Base-by-base conservation (phyloP, 352 stramenopile genomes). In the Phytopythium boreale region DNA sequence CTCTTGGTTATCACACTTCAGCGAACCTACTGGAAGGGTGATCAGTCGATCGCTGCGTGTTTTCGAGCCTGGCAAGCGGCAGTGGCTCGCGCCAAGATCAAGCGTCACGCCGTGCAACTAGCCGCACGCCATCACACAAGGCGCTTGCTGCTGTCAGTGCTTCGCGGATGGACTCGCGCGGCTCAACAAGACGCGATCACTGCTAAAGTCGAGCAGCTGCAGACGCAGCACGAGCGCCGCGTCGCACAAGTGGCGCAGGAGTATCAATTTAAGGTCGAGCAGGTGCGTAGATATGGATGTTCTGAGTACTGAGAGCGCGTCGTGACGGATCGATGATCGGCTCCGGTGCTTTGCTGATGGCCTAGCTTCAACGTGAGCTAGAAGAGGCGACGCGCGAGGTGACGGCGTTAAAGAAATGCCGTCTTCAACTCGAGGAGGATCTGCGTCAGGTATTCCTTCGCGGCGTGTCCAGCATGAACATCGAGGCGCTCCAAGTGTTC, bases 391-490 rank as follows among this genome's bases (percentile, higher is more conserved):
- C 70, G 66, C 55, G 52, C 6, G 68, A 74, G 44, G 59, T 80
- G 34, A 44, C 69, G 0, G 60, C 75, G n/a, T 70, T 79, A 8
- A 70, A 85, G 22, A 71, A 77, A 17, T 77, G 70, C 26, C 73
- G 69, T 0, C 71, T 84, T 37, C 74, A 82, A 46, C 62, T 90
- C 12, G 82, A 90, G 63, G 78, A 86, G 34, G 75, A 90, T 57
- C 62, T 90, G 17, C 76, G 80, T 11, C 72, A 89, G 56, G 77
- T 90, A 20, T 90, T 90, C 57, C 61, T 90, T 29, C 79, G 82
- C 22, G 82, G 82, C 1, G 78, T 90, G 15, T 90, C 82, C n/a
- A 74, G 79, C 5, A 89, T 90, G 82, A 90, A 90, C 43, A 87
- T 90, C n/a, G 82, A 90, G 55, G 82, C 82, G 11, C 68, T 90